These are phyloP conservation scores for Pythium aristosporum DNA, from an alignment of 352 stramenopile species.

Conservation along the genomic window DNA sequence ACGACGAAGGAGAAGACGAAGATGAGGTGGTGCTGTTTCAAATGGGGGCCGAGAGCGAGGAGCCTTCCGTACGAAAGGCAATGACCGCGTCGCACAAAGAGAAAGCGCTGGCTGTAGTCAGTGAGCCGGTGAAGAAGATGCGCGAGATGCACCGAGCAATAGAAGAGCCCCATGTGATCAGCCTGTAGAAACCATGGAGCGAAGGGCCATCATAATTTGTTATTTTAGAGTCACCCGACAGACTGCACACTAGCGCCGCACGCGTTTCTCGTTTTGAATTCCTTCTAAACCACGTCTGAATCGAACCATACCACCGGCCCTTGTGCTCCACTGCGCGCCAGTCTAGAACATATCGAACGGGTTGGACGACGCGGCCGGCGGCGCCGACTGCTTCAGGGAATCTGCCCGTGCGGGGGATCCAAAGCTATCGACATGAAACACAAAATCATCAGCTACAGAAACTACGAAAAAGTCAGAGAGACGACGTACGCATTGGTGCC, in stretches of 20 bases:
- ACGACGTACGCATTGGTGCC: slow-evolving; percentile 48
- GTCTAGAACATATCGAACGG: slow-evolving; percentile 85
- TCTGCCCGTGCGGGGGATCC: slow-evolving; percentile 36
- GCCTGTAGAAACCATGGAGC: not conserved
- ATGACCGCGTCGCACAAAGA: not conserved
- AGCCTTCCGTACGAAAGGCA: not conserved
- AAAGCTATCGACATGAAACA: slow-evolving; percentile 32
- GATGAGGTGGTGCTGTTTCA: slow-evolving; percentile 23
- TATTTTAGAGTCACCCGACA: slow-evolving; percentile 14
- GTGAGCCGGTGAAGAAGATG: not conserved
- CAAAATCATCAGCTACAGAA: not conserved
- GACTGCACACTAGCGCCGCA: not conserved
- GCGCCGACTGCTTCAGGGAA: slow-evolving; percentile 26
- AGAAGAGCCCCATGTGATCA: slow-evolving; percentile 9
- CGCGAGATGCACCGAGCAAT: not conserved
- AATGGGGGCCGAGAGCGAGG: not conserved
- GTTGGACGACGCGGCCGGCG: slow-evolving; percentile 48
- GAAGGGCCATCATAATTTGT: slow-evolving; percentile 15
- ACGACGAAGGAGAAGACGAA: slow-evolving; percentile 6
- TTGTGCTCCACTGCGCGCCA: not conserved
- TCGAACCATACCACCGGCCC: not conserved
- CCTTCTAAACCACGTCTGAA: not conserved
- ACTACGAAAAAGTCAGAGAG: not conserved
- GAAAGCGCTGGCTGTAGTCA: not conserved
- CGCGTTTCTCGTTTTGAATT: not conserved